A percentile compares a stretch with the other conserved stretches of the same genome.
These are phyloP conservation scores for Epichloe amarillans DNA, from an alignment of 2,329 filamentous ascomycete genomes.

Conservation along the genomic window DNA sequence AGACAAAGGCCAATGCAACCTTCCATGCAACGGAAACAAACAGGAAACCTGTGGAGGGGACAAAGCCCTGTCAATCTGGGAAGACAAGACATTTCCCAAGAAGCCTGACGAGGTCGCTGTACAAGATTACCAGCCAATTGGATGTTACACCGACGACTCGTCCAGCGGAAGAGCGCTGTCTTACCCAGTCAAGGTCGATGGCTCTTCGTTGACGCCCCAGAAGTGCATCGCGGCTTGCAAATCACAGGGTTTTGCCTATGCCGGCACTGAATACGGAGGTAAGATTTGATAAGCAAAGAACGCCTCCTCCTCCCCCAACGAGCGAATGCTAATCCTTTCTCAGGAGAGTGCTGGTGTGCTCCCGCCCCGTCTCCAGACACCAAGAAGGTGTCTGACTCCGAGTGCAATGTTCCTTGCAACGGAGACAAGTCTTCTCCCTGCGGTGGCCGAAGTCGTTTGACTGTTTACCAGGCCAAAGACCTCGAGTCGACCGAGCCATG, in stretches of 20 bases:
- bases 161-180: conserved; percentile 29
- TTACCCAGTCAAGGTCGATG: conserved; percentile 26
- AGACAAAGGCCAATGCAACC: conserved; percentile 40
- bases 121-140: conserved; percentile 42
- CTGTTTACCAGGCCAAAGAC: too few species aligned
- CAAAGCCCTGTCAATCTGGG: conserved; percentile 32
- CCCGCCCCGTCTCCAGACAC: too few species aligned
- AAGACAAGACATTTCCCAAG: conserved; percentile 34
- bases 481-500: too few species aligned
- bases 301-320: accelerated
- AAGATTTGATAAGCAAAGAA: too few species aligned
- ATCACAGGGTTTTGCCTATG: conserved; percentile 31
- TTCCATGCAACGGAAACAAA: conserved; percentile 35
- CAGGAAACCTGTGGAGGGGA: conserved; percentile 34
- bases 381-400: too few species aligned
- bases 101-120: conserved; percentile 31
- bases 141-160: conserved; percentile 43
- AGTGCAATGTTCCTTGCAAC: too few species aligned
- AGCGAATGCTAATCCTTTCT: too few species aligned
- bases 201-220: conserved; percentile 26
- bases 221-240: conserved; percentile 30
- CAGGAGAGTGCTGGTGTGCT: too few species aligned
- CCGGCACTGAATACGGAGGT: conserved; percentile 28
- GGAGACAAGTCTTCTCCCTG: too few species aligned
- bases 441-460: too few species aligned